Conservation (phyloP, 768 basidiomycete species). For the Tricholoma furcatifolium region DNA sequence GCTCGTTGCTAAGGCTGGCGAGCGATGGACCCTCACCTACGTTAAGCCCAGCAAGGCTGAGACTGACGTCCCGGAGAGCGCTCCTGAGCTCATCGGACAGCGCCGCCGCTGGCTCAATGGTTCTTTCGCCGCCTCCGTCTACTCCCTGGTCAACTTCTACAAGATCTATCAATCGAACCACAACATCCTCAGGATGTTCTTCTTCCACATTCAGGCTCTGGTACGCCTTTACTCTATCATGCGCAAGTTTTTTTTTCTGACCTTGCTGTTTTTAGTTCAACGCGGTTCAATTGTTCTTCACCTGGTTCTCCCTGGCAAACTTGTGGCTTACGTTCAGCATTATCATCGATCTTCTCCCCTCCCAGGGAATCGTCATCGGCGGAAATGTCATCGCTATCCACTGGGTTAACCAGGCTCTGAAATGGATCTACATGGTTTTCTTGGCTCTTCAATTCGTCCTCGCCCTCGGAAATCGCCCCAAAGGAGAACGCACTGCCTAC, state of each 20-base stretch:
- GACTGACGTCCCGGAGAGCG: constrained; percentile 92
- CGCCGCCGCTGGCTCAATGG: constrained; percentile 97
- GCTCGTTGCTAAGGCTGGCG: constrained; percentile 85
- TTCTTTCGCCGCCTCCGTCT: constrained; percentile 90
- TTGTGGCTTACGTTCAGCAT: constrained; percentile 95
- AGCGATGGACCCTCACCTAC: constrained; percentile 83
- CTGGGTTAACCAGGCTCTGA: constrained; percentile 80
- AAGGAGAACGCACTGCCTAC: constrained; percentile 80
- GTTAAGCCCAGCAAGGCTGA: constrained; percentile 96
- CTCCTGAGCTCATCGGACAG: constrained; percentile 90
- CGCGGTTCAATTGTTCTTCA: constrained; percentile 78
- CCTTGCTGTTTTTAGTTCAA: constrained; percentile 59
- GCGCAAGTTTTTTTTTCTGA: background rate
- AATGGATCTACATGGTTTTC: constrained; percentile 90
- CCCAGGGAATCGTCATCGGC: constrained; percentile 57
- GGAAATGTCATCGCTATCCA: constrained; percentile 72
- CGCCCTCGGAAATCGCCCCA: constrained; percentile 77
- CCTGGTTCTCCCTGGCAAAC: constrained; percentile 92
- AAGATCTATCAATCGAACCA: constrained; percentile 84
- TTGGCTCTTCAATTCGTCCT: constrained; percentile 64
- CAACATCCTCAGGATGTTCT: constrained; percentile 88
- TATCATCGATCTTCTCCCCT: constrained; percentile 84
- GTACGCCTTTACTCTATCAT: constrained; percentile 41
- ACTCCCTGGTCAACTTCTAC: constrained; percentile 90
- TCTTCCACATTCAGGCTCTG: constrained; percentile 90